A percentile compares a stretch with the other conserved stretches of the same genome.
phyloP scores from a whole-genome alignment of 2,329 filamentous ascomycete species.

The Exophiala lecanii-corni region DNA sequence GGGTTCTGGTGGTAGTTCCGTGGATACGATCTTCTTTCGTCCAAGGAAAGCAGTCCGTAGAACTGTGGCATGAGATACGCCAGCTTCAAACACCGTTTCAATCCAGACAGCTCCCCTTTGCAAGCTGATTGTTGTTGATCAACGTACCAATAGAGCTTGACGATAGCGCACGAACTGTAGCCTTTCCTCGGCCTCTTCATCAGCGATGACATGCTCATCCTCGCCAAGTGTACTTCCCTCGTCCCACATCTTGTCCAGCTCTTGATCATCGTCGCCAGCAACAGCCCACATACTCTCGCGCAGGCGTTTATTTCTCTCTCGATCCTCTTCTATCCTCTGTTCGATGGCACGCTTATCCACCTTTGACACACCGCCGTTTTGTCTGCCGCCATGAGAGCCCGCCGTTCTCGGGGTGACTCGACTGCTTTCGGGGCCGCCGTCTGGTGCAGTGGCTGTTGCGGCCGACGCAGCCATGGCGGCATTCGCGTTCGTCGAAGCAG shows the following conservation, averaged over 20 bases:
- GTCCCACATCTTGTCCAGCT: slow-evolving; percentile 79
- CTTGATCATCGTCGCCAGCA: slow-evolving; percentile 58
- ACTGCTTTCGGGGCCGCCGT: slow-evolving; percentile 32
- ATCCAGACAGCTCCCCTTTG: too few species aligned
- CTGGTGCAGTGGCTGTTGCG: slow-evolving; percentile 22
- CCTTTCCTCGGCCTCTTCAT: slow-evolving; percentile 65
- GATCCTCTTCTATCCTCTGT: slow-evolving; percentile 93
- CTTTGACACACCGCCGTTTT: slow-evolving; percentile 38
- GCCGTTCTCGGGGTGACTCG: slow-evolving; percentile 26
- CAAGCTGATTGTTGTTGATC: slow-evolving; percentile 7
- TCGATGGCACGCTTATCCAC: slow-evolving; percentile 87
- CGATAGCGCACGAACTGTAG: slow-evolving; percentile 31
- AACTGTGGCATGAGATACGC: too few species aligned
- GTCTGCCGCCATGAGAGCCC: slow-evolving; percentile 25
- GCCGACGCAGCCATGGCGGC: slow-evolving; percentile 9
- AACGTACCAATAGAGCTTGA: slow-evolving; percentile 17
- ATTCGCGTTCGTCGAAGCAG: not conserved
- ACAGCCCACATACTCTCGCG: slow-evolving; percentile 93
- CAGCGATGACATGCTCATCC: slow-evolving; percentile 73
- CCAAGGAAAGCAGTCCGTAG: too few species aligned
- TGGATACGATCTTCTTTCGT: too few species aligned
- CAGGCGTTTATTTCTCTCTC: slow-evolving; percentile 87
- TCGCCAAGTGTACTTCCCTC: slow-evolving; percentile 82
- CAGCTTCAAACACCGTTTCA: too few species aligned
- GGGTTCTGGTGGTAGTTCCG: too few species aligned